A percentile compares a stretch with the other conserved stretches of the same genome.
Evolutionary conservation across 768 basidiomycete species (phyloP).

Genomic region (Mycena capillaripes): DNA sequence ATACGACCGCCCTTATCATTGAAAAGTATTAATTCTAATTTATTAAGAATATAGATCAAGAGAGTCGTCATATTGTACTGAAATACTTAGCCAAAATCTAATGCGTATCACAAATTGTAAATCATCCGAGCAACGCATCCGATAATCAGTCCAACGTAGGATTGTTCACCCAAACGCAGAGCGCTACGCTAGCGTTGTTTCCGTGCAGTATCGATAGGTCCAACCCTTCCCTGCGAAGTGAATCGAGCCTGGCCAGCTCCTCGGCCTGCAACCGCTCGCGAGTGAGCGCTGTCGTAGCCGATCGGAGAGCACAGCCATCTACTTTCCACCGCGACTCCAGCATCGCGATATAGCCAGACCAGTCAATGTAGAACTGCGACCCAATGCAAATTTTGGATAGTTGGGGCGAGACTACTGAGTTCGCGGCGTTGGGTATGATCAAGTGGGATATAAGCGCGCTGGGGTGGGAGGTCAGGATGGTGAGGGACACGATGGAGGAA

Average conservation of each 20-base stretch:
- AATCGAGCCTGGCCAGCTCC: not conserved
- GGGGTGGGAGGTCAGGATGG: not conserved
- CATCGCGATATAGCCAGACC: not conserved
- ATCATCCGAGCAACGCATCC: too few relatives aligned
- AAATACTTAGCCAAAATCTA: too few relatives aligned
- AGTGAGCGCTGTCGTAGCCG: not conserved
- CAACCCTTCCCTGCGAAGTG: not conserved
- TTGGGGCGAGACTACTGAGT: not conserved
- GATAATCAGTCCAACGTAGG: too few relatives aligned
- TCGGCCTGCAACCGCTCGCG: not conserved
- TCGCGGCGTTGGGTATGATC: not conserved
- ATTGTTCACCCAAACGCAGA: not conserved
- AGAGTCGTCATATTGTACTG: too few relatives aligned
- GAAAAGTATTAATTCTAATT: too few relatives aligned
- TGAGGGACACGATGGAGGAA: not conserved
- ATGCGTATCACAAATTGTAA: too few relatives aligned
- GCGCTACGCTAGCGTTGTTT: not conserved
- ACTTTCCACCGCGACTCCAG: conserved; percentile 12
- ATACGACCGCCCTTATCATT: not conserved
- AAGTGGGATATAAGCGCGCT: not conserved
- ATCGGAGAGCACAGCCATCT: not conserved
- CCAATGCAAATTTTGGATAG: not conserved
- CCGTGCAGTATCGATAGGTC: not conserved
- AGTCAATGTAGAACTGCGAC: not conserved
- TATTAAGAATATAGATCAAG: too few relatives aligned